phyloP scores from a whole-genome alignment of 2,329 filamentous ascomycete species.

The Paecilomyces sp. region DNA sequence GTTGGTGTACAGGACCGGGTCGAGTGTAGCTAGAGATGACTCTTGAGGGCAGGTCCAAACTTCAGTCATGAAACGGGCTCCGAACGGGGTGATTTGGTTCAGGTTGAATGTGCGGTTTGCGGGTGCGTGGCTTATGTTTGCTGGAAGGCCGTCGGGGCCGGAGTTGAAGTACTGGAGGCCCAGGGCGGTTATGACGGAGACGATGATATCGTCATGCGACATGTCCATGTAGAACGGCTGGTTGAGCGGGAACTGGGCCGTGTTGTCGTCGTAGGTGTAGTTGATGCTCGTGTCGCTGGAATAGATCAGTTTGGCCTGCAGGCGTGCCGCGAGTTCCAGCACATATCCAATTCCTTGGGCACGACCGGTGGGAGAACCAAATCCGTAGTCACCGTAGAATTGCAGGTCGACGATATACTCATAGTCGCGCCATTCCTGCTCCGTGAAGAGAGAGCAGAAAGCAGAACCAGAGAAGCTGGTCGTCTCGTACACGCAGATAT shows the following conservation, averaged over 20 bases:
- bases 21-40: slow-evolving; percentile 25
- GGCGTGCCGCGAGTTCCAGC: slow-evolving; percentile 44
- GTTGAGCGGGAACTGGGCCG: slow-evolving; percentile 39
- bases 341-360: slow-evolving; percentile 49
- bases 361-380: slow-evolving; percentile 44
- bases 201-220: slow-evolving; percentile 47
- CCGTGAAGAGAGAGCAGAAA: slow-evolving; percentile 49
- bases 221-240: slow-evolving; percentile 48
- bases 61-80: slow-evolving; percentile 49
- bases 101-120: slow-evolving; percentile 44
- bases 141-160: slow-evolving; percentile 17
- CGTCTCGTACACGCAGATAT: slow-evolving; percentile 49
- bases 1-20: slow-evolving; percentile 26
- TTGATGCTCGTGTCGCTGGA: slow-evolving; percentile 47
- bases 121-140: slow-evolving; percentile 28
- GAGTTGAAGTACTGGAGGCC: slow-evolving; percentile 47
- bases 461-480: slow-evolving; percentile 43
- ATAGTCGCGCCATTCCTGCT: slow-evolving; percentile 49
- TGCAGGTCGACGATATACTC: slow-evolving; percentile 48
- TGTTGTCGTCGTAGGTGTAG: slow-evolving; percentile 41
- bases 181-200: slow-evolving; percentile 45
- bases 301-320: slow-evolving; percentile 41
- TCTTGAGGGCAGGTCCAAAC: slow-evolving; percentile 43
- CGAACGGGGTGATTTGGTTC: slow-evolving; percentile 48
- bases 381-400: slow-evolving; percentile 41